These are phyloP conservation scores for Agrocybe praecox DNA, from an alignment of 768 basidiomycete genomes.

Conservation along the genomic window DNA sequence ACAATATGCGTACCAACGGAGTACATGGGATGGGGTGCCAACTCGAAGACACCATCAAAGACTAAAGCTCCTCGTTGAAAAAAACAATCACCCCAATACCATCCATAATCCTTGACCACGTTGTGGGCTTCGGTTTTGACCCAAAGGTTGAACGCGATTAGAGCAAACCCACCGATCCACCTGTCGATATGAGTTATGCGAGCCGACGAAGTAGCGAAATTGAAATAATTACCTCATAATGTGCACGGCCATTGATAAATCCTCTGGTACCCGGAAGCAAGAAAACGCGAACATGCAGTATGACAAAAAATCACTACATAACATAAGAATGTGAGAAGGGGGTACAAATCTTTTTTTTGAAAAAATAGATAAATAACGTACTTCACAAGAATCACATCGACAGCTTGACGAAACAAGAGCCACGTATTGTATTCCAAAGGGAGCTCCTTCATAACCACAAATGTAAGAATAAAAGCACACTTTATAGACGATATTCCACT, in stretches of 20 bases:
- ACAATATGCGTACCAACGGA: constrained; percentile 61
- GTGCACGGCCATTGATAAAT: constrained; percentile 73
- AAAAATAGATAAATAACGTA: constrained; percentile 45
- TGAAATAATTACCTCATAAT: constrained; percentile 60
- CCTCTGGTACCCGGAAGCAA: constrained; percentile 84
- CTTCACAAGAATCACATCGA: constrained; percentile 97
- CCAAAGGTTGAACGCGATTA: constrained; percentile 97
- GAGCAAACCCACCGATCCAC: constrained; percentile 83
- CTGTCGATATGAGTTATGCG: constrained; percentile 36
- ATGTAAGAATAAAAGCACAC: constrained; percentile 4
- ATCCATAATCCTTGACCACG: constrained; percentile 97
- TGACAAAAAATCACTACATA: constrained; percentile 83
- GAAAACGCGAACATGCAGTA: constrained; percentile 96
- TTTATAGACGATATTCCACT: constrained; percentile 26
- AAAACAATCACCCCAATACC: constrained; percentile 96
- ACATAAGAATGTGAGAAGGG: constrained; percentile 2
- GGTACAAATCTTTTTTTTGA: background rate
- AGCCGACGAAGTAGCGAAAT: background rate
- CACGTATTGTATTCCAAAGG: constrained; percentile 96
- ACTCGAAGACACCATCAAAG: constrained; percentile 97
- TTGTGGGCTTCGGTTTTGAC: constrained; percentile 98
- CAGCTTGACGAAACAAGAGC: constrained; percentile 94
- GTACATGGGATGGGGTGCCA: constrained; percentile 95
- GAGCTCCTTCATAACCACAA: constrained; percentile 57
- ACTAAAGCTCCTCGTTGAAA: constrained; percentile 92